Evolutionary conservation across 2,329 filamentous ascomycete species (phyloP).

Genomic region (Xylariales sp.): DNA sequence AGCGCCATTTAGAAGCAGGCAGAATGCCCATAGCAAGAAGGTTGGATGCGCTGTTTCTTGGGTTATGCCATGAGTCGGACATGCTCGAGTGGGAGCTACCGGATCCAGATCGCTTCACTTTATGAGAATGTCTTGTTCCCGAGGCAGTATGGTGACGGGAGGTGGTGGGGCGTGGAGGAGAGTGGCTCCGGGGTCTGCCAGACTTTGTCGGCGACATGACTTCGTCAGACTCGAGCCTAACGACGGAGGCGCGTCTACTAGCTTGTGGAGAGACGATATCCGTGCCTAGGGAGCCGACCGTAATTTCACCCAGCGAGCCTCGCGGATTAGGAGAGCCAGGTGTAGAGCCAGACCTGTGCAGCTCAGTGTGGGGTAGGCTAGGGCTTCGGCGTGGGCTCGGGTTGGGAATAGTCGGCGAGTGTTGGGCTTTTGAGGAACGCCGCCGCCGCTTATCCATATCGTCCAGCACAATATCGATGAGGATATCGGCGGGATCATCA

Average conservation of each 20-base stretch:
- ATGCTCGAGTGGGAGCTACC: constrained; percentile 85
- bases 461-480: constrained; percentile 91
- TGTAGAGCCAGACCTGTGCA: constrained; percentile 64
- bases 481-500: constrained; percentile 83
- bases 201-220: constrained; percentile 37
- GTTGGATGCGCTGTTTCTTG: constrained; percentile 74
- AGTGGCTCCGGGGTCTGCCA: constrained; percentile 67
- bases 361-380: constrained; percentile 58
- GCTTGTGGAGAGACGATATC: constrained; percentile 30
- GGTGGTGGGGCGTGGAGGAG: constrained; percentile 71
- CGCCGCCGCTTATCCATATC: constrained; percentile 91
- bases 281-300: constrained; percentile 56
- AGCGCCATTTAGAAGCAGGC: constrained; percentile 88
- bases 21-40: constrained; percentile 67
- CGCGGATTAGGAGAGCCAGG: constrained; percentile 57
- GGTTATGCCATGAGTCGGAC: constrained; percentile 59
- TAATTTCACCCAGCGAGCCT: constrained; percentile 43
- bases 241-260: constrained; percentile 38
- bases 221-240: constrained; percentile 44
- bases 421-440: constrained; percentile 80
- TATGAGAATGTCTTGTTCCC: constrained; percentile 64
- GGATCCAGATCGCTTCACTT: constrained; percentile 81
- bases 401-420: constrained; percentile 70
- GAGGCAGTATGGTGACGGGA: constrained; percentile 64
- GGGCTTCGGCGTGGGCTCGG: constrained; percentile 59